Evolutionary conservation across 108 stramenopile species (phyloP).

Genomic region (Fragilaria radians): DNA sequence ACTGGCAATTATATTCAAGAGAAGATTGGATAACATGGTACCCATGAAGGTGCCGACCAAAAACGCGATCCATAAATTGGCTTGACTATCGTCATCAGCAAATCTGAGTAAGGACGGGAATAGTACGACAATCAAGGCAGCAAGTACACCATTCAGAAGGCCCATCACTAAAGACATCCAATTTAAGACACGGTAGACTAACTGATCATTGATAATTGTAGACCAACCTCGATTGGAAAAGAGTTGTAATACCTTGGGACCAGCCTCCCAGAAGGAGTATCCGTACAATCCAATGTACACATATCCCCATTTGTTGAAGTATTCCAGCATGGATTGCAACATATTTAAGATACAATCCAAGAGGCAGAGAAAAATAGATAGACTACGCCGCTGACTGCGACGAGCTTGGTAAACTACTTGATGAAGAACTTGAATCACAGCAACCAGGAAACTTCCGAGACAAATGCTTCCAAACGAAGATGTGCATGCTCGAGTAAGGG

Average conservation of each 20-base stretch:
- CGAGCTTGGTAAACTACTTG: constrained; percentile 24
- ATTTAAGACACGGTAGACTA: constrained; percentile 29
- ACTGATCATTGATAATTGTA: constrained; percentile 54
- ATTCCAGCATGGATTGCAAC: constrained; percentile 38
- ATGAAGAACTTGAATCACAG: constrained; percentile 48
- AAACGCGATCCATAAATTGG: background rate
- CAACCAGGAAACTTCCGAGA: constrained; percentile 69
- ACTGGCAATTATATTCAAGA: constrained; percentile 51
- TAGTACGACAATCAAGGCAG: constrained; percentile 7
- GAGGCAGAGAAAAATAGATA: constrained; percentile 27
- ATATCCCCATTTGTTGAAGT: constrained; percentile 49
- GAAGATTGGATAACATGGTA: constrained; percentile 29
- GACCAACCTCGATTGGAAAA: constrained; percentile 59
- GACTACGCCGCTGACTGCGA: constrained; percentile 4
- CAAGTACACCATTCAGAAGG: constrained; percentile 38
- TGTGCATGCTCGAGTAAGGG: constrained; percentile 37
- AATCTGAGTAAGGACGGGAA: background rate
- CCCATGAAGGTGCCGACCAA: background rate
- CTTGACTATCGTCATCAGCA: background rate
- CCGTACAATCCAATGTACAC: constrained; percentile 79
- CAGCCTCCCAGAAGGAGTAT: constrained; percentile 56
- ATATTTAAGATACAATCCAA: constrained; percentile 36
- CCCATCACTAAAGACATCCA: constrained; percentile 50
- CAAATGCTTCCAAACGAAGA: constrained; percentile 71
- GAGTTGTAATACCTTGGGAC: constrained; percentile 45